These are phyloP conservation scores for Phoma sp. DNA, from an alignment of 2,329 filamentous ascomycete species.

Conservation along the genomic window DNA sequence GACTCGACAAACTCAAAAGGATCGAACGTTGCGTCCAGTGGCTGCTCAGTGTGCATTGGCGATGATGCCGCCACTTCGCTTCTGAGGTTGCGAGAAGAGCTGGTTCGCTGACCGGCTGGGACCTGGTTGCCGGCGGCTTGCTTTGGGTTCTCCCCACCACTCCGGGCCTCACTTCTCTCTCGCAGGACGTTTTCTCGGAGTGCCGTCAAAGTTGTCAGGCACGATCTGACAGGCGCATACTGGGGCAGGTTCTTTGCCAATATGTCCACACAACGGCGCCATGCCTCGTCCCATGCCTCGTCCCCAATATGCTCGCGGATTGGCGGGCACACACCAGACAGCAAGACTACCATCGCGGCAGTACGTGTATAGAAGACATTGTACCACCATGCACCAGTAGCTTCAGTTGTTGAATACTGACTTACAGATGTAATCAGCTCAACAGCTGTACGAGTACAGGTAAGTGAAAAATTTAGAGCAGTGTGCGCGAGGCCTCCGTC, in stretches of 20 bases:
- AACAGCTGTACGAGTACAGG: not conserved
- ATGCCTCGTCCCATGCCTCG: slow-evolving; percentile 3
- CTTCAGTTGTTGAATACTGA: slow-evolving; percentile 3
- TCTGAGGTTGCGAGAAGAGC: not conserved
- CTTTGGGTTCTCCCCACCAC: no score
- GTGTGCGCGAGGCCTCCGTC: not conserved
- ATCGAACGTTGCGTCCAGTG: slow-evolving; percentile 3
- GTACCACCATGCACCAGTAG: slow-evolving; percentile 19
- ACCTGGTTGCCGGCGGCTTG: not conserved
- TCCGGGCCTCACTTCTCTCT: not conserved
- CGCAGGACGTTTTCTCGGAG: slow-evolving; percentile 6
- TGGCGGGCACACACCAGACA: slow-evolving; percentile 4
- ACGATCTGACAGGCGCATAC: slow-evolving; percentile 8
- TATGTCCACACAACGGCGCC: not conserved
- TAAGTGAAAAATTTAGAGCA: not conserved
- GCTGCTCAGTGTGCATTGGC: not conserved
- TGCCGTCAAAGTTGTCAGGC: slow-evolving; percentile 5
- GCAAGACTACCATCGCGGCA: slow-evolving; percentile 13
- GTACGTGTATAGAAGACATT: slow-evolving; percentile 18
- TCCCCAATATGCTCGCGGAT: slow-evolving; percentile 2
- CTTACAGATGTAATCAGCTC: slow-evolving; percentile 2
- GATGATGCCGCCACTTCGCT: no score
- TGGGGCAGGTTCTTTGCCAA: slow-evolving; percentile 7
- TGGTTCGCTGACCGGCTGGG: no score
- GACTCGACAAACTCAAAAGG: slow-evolving; percentile 1